Conservation (phyloP, 352 stramenopile species). For the Phytophthora nicotianae region DNA sequence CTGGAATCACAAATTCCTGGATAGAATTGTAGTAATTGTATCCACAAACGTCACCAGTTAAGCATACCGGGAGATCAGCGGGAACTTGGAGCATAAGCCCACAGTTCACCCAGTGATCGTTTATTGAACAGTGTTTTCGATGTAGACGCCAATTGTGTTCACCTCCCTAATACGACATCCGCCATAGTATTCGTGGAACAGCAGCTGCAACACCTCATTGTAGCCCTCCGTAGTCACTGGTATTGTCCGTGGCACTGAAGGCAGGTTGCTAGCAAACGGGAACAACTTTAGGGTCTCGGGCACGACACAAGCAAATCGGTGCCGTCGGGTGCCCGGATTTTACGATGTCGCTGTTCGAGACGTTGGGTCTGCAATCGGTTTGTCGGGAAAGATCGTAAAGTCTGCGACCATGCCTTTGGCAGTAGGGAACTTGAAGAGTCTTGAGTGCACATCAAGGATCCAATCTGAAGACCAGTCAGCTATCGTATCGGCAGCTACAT, state of each 20-base stretch:
- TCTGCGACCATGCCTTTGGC: constrained; percentile 24
- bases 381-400: constrained; percentile 33
- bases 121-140: constrained; percentile 11
- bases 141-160: constrained; percentile 16
- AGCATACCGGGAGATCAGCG: constrained; percentile 19
- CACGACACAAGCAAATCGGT: constrained; percentile 19
- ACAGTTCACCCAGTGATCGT: constrained; percentile 18
- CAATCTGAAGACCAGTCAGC: not conserved
- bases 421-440: constrained; percentile 22
- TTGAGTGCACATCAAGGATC: constrained; percentile 20
- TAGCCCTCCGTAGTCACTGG: not conserved
- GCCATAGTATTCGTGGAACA: constrained; percentile 22
- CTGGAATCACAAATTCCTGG: constrained; percentile 13
- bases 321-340: constrained; percentile 9
- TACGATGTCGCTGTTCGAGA: constrained; percentile 21
- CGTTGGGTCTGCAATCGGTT: constrained; percentile 26
- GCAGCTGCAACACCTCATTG: constrained; percentile 4
- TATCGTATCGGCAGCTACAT: not conserved
- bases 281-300: constrained; percentile 23
- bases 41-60: constrained; percentile 16
- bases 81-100: constrained; percentile 21
- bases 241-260: constrained; percentile 8
- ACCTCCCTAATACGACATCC: constrained; percentile 17
- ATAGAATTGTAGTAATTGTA: constrained; percentile 32
- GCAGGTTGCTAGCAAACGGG: constrained; percentile 25